Conservation (phyloP, 768 basidiomycete genomes). For the Lactifluus subvellereus region DNA sequence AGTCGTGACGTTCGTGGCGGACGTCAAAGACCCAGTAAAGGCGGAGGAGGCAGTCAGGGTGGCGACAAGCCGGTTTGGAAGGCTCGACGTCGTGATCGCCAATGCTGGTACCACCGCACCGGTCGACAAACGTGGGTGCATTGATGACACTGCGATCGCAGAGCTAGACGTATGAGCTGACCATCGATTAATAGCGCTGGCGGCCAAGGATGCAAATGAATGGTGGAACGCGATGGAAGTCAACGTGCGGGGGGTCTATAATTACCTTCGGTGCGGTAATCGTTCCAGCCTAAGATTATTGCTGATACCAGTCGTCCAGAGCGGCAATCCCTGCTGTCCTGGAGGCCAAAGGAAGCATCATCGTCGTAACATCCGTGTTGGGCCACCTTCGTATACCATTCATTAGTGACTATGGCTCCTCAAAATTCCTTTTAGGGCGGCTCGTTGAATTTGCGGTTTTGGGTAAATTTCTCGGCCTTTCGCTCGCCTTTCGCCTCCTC, state of each 20-base stretch:
- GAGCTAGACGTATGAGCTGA: background rate
- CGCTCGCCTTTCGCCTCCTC: too few relatives aligned
- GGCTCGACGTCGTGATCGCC: slow-evolving; percentile 29
- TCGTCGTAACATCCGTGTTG: background rate
- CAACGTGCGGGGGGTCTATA: slow-evolving; percentile 11
- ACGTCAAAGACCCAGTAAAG: slow-evolving; percentile 26
- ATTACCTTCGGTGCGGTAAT: slow-evolving; percentile 15
- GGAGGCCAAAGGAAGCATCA: slow-evolving; percentile 10
- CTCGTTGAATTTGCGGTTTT: slow-evolving; percentile 8
- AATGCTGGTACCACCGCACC: slow-evolving; percentile 27
- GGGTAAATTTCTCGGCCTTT: background rate
- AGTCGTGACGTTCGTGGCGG: slow-evolving; percentile 26
- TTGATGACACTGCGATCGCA: background rate
- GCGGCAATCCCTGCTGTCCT: background rate
- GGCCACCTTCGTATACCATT: slow-evolving; percentile 7
- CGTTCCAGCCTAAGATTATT: background rate
- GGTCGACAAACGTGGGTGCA: background rate
- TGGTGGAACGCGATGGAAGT: slow-evolving; percentile 12
- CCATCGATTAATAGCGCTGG: background rate
- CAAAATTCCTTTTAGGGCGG: slow-evolving; percentile 10
- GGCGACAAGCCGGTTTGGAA: slow-evolving; percentile 27
- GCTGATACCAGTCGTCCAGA: background rate
- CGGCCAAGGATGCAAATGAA: background rate
- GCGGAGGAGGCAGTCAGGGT: slow-evolving; percentile 27
- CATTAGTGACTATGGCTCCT: background rate